Conservation (phyloP, 441 rosid species). For the Croton setiger region DNA sequence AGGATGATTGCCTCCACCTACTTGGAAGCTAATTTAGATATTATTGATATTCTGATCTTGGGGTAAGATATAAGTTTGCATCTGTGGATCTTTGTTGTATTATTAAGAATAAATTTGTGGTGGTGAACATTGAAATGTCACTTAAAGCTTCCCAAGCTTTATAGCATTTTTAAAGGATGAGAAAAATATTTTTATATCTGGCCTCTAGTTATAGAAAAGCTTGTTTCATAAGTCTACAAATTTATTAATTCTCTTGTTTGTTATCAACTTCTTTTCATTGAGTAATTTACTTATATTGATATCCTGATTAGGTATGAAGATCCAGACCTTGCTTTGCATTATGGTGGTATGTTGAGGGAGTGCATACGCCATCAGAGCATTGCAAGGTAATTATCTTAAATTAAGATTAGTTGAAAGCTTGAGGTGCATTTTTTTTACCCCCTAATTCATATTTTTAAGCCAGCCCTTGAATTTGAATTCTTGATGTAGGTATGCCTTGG, state of each 20-base stretch:
- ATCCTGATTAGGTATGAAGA: constrained; percentile 60
- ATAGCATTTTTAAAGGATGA: not conserved
- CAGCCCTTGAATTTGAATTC: not conserved
- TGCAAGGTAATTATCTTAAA: constrained; percentile 48
- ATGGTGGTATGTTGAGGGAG: constrained; percentile 95
- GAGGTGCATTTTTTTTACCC: not conserved
- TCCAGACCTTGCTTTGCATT: constrained; percentile 90
- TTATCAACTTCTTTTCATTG: not conserved
- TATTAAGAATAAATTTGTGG: not conserved
- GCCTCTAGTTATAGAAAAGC: not conserved
- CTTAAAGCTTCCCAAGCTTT: not conserved
- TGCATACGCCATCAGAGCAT: constrained; percentile 95
- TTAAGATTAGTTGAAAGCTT: not conserved
- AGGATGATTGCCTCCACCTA: constrained; percentile 84
- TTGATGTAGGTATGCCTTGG: constrained; percentile 68
- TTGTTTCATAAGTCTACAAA: not conserved
- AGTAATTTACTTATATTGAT: constrained; percentile 10
- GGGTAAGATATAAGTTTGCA: constrained; percentile 84
- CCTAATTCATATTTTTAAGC: constrained; percentile 6
- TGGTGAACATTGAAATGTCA: not conserved
- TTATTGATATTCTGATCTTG: constrained; percentile 61
- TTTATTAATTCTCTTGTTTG: not conserved
- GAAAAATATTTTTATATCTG: not conserved
- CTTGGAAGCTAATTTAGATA: constrained; percentile 69
- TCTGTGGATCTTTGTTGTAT: not conserved